Percentiles rank a stretch among this genome's conserved stretches.
phyloP scores from a whole-genome alignment of 2,329 filamentous ascomycete genomes.

The Myriosclerotinia curreyana region DNA sequence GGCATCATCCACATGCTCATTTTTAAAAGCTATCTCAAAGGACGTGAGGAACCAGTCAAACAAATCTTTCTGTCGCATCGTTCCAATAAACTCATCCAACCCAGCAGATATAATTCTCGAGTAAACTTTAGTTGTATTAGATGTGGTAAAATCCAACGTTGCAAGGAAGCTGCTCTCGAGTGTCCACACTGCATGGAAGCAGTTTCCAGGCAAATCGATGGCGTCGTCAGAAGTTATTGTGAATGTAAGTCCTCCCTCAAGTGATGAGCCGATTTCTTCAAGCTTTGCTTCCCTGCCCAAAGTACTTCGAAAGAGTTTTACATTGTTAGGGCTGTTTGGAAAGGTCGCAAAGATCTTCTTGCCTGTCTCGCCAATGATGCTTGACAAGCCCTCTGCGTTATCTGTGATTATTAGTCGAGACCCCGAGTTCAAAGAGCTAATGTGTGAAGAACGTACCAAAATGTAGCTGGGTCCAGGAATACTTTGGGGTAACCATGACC shows the following conservation, averaged over 20 bases:
- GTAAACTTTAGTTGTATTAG: not conserved
- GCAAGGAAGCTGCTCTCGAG: not conserved
- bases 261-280: not conserved
- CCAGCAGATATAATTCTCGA: not conserved
- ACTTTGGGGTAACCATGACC: not conserved
- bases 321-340: conserved; percentile 3
- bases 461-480: conserved; percentile 2
- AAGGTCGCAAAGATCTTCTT: conserved; percentile 5
- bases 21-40: conserved; percentile 1
- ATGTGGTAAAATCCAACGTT: not conserved
- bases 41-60: not conserved
- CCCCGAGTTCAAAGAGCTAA: not conserved
- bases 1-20: not conserved
- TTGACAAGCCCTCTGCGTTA: not conserved
- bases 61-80: conserved; percentile 3
- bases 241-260: conserved; percentile 5
- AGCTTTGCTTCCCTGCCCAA: not conserved
- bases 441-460: conserved; percentile 5
- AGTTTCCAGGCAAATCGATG: conserved; percentile 2
- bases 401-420: not conserved
- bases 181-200: not conserved
- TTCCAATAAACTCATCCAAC: not conserved
- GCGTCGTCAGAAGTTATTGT: conserved; percentile 1
- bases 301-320: conserved; percentile 5
- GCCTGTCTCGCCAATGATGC: conserved; percentile 1